phyloP scores from a whole-genome alignment of 805 yeast species.

The Jamesozyma spencerorum region DNA sequence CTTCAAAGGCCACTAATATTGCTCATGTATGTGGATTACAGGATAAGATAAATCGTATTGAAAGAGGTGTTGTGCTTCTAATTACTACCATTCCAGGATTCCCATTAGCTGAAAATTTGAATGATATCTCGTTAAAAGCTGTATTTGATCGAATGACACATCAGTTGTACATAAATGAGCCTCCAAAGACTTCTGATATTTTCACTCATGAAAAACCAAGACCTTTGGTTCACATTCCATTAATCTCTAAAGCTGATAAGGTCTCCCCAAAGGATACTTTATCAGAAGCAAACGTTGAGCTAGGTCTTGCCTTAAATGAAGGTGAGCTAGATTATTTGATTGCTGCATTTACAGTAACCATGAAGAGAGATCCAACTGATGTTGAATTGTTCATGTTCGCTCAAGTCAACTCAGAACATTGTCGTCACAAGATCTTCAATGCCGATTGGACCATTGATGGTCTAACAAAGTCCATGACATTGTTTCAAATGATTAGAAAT shows the following conservation, averaged over 20 bases:
- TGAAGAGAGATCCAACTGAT: conserved; percentile 90
- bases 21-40: conserved; percentile 78
- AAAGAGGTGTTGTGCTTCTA: conserved; percentile 76
- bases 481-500: conserved; percentile 92
- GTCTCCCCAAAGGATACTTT: conserved; percentile 42
- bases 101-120: conserved; percentile 48
- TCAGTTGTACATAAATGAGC: conserved; percentile 43
- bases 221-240: conserved; percentile 69
- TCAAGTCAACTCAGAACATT: conserved; percentile 97
- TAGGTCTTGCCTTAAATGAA: conserved; percentile 90
- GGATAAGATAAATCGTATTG: conserved; percentile 67
- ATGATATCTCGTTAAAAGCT: conserved; percentile 51
- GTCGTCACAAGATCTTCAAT: conserved; percentile 97
- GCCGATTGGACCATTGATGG: conserved; percentile 97
- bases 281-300: conserved; percentile 62
- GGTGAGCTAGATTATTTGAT: conserved; percentile 88
- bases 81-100: conserved; percentile 64
- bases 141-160: conserved; percentile 96
- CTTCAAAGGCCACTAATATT: conserved; percentile 95
- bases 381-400: conserved; percentile 98
- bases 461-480: conserved; percentile 55
- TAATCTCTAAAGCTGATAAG: conserved; percentile 34
- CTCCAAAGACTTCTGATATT: conserved; percentile 61
- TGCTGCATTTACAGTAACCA: conserved; percentile 64
- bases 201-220: conserved; percentile 75